phyloP scores from a whole-genome alignment of 768 basidiomycete genomes.

The Leucosporidium scottii region DNA sequence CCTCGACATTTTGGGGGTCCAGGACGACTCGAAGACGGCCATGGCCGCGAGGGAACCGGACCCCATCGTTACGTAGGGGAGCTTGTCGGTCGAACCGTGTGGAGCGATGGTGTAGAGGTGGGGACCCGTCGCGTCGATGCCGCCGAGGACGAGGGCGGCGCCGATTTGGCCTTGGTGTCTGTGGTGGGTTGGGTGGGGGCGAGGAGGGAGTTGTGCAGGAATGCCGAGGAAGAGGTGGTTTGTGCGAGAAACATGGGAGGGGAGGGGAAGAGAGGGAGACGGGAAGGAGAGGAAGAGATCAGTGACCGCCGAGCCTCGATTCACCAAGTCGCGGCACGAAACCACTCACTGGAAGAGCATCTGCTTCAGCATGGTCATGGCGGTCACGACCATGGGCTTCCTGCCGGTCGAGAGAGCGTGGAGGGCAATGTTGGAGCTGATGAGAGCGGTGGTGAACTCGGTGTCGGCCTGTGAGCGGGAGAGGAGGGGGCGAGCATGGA shows the following conservation, averaged over 20 bases:
- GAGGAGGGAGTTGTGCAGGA: not conserved
- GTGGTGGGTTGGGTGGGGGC: not conserved
- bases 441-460: constrained; percentile 80
- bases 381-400: constrained; percentile 88
- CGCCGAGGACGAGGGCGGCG: constrained; percentile 91
- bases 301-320: not conserved
- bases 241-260: not conserved
- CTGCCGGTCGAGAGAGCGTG: constrained; percentile 84
- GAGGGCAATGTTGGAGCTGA: constrained; percentile 91
- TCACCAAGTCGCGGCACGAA: too few species aligned
- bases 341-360: constrained; percentile 80
- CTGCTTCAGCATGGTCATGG: constrained; percentile 98
- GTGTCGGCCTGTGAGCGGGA: constrained; percentile 61
- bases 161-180: constrained; percentile 92
- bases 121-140: constrained; percentile 87
- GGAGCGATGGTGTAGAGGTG: constrained; percentile 94
- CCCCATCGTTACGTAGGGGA: constrained; percentile 98
- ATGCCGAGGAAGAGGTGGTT: not conserved
- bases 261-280: too few species aligned
- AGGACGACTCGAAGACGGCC: constrained; percentile 89
- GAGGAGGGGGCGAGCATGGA: too few species aligned
- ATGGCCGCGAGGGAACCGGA: constrained; percentile 93
- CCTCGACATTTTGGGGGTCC: constrained; percentile 78
- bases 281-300: not conserved
- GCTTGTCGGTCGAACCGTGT: constrained; percentile 95